These are phyloP conservation scores for Aspergillus viridinutans DNA, from an alignment of 2,329 filamentous ascomycete species.

Conservation along the genomic window DNA sequence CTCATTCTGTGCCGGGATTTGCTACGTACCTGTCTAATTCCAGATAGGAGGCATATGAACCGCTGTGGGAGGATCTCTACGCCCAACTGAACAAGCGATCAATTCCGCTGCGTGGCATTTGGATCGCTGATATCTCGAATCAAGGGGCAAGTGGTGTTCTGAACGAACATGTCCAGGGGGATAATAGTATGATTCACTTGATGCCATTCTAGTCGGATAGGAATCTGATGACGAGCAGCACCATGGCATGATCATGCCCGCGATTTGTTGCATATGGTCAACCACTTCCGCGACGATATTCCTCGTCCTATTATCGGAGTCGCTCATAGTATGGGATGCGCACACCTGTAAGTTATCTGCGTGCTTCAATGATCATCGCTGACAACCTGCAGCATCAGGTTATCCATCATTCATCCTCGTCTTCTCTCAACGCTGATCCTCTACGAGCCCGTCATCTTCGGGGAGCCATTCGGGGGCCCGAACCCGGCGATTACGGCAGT, in stretches of 20 bases:
- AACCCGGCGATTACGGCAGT: constrained; percentile 7
- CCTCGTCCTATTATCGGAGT: constrained; percentile 64
- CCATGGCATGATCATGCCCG: constrained; percentile 74
- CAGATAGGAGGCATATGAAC: constrained; percentile 72
- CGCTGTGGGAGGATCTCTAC: constrained; percentile 75
- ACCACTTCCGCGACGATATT: constrained; percentile 26
- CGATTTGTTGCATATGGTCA: constrained; percentile 61
- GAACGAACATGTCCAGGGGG: constrained; percentile 67
- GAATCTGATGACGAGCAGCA: constrained; percentile 37
- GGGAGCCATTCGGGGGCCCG: neutral
- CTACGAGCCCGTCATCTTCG: constrained; percentile 54
- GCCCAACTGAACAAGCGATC: constrained; percentile 48
- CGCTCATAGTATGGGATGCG: constrained; percentile 80
- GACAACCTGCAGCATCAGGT: constrained; percentile 41
- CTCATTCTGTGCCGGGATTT: neutral
- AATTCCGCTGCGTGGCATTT: constrained; percentile 68
- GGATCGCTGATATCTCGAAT: constrained; percentile 75
- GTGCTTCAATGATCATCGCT: neutral
- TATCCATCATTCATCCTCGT: constrained; percentile 70
- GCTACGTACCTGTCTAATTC: neutral
- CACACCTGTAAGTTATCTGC: constrained; percentile 46
- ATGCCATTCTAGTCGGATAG: no score
- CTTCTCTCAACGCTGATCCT: constrained; percentile 68
- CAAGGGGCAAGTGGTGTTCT: constrained; percentile 70
- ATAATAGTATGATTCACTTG: constrained; percentile 48